These are phyloP conservation scores for Ramicandelaber brevisporus DNA, from an alignment of 192 early-diverging fungal genomes.

Conservation along the genomic window DNA sequence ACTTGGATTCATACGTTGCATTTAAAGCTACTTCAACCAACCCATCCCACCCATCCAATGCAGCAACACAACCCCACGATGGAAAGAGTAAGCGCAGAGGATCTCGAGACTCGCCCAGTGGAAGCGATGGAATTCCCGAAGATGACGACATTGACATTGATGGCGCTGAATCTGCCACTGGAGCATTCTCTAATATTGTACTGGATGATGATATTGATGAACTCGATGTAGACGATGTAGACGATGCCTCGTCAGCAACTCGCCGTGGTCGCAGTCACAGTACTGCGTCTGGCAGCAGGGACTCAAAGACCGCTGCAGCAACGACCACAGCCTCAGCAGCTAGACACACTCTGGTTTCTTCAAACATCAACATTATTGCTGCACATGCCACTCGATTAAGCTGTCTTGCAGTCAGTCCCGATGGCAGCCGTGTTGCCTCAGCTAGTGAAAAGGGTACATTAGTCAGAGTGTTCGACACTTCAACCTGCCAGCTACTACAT, in stretches of 20 bases:
- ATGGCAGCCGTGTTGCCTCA: slow-evolving; percentile 58
- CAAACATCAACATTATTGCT: slow-evolving; percentile 52
- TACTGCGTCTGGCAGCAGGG: slow-evolving; percentile 13
- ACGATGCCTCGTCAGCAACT: no score
- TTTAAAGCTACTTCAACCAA: no score
- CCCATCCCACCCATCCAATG: no score
- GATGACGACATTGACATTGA: not conserved
- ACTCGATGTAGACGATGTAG: no score
- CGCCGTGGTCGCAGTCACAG: slow-evolving; percentile 2
- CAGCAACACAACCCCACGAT: no score
- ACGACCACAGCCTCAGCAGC: slow-evolving; percentile 6
- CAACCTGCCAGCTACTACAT: slow-evolving; percentile 39
- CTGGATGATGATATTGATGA: no score
- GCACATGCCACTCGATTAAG: slow-evolving; percentile 58
- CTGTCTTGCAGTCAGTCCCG: slow-evolving; percentile 45
- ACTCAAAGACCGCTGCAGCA: slow-evolving; percentile 7
- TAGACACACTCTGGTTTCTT: slow-evolving; percentile 11
- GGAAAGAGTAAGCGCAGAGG: no score
- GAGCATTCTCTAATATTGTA: no score
- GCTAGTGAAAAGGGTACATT: slow-evolving; percentile 79
- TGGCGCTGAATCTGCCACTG: no score
- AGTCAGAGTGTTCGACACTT: slow-evolving; percentile 63
- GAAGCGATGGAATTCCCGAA: not conserved
- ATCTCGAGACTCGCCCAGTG: not conserved
- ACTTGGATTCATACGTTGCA: slow-evolving; percentile 32